These are phyloP conservation scores for Tulasnella sp. DNA, from an alignment of 768 basidiomycete species.

Conservation along the genomic window DNA sequence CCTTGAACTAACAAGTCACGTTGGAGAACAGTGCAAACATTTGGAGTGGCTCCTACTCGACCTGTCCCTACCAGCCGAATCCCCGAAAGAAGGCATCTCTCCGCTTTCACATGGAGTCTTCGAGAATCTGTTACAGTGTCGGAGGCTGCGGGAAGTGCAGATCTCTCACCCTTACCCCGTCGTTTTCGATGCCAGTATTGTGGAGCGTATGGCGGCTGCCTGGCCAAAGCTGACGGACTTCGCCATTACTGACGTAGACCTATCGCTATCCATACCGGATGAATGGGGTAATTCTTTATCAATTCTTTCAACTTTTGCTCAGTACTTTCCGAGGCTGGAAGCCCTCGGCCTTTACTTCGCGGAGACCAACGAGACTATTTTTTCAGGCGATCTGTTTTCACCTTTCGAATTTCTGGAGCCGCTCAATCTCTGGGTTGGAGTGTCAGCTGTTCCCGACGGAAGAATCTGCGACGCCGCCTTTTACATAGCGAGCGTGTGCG, in stretches of 20 bases:
- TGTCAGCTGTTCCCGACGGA: background rate
- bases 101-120: background rate
- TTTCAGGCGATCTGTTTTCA: background rate
- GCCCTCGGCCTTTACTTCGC: background rate
- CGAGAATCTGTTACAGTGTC: background rate
- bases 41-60: background rate
- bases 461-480: background rate
- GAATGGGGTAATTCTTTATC: background rate
- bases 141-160: background rate
- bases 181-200: background rate
- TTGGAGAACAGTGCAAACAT: background rate
- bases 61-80: background rate
- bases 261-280: background rate
- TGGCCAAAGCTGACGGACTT: background rate
- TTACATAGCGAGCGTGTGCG: background rate
- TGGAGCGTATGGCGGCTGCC: background rate
- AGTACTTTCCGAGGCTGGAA: background rate
- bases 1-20: background rate
- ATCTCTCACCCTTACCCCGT: background rate
- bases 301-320: background rate
- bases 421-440: background rate
- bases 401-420: background rate
- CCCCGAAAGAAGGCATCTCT: background rate
- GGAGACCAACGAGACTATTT: background rate
- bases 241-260: background rate